These are phyloP conservation scores for Cordyceps cateniannulata DNA, from an alignment of 2,329 filamentous ascomycete genomes.

Conservation along the genomic window DNA sequence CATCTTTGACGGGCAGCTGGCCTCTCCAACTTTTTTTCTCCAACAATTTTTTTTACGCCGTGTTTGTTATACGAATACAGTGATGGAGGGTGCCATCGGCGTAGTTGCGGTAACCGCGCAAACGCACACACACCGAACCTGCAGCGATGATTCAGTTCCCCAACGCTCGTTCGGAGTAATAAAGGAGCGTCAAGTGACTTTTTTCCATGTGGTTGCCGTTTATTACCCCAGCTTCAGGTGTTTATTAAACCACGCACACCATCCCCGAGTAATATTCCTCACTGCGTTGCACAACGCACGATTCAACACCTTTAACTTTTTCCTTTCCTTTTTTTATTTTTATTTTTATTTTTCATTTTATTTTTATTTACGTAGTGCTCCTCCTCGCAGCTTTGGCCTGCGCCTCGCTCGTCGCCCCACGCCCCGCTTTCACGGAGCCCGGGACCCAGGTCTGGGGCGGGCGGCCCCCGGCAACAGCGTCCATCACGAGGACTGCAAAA, in stretches of 20 bases:
- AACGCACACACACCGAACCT: background rate
- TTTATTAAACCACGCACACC: background rate
- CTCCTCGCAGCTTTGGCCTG: background rate
- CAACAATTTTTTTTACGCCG: background rate
- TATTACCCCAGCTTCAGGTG: background rate
- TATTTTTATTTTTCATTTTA: background rate
- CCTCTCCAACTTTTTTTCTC: background rate
- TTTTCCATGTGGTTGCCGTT: background rate
- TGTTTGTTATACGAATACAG: background rate
- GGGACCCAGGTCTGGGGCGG: background rate
- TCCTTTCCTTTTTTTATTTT: background rate
- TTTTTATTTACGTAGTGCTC: background rate
- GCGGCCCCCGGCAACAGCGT: slow-evolving; percentile 15
- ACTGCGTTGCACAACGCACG: background rate
- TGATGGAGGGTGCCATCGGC: background rate
- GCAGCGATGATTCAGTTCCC: background rate
- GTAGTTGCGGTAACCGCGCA: background rate
- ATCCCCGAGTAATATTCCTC: background rate
- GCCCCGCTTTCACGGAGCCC: slow-evolving; percentile 11
- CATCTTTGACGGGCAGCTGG: background rate
- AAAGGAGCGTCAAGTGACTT: too few relatives aligned
- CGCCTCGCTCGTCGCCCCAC: background rate
- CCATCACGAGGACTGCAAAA: slow-evolving; percentile 24
- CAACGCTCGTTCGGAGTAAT: background rate
- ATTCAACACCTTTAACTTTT: background rate